Conservation (phyloP, 108 stramenopile genomes). For the Aurantiochytrium sp. region DNA sequence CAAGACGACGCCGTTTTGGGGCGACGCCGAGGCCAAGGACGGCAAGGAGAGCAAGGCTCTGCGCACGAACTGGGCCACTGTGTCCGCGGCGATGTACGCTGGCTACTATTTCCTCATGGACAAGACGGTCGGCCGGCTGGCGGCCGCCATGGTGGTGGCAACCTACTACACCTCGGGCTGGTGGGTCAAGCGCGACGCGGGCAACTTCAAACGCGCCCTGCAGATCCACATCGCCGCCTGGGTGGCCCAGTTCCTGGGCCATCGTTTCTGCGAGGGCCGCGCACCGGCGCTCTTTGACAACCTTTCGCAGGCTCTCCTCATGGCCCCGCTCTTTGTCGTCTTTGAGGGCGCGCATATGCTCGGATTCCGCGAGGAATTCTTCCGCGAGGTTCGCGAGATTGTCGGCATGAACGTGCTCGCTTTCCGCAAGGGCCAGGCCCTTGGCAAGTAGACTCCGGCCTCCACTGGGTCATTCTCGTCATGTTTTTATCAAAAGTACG, state of each 20-base stretch:
- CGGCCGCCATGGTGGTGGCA: background rate
- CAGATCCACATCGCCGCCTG: background rate
- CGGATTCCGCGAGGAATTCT: background rate
- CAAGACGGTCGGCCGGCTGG: background rate
- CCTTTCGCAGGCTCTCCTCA: slow-evolving; percentile 2
- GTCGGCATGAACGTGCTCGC: background rate
- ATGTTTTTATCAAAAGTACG: no score
- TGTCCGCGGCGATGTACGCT: background rate
- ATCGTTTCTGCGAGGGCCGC: slow-evolving; percentile 16
- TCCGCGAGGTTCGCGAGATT: background rate
- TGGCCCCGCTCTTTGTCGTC: slow-evolving; percentile 32
- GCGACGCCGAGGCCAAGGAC: background rate
- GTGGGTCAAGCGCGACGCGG: background rate
- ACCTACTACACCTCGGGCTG: background rate
- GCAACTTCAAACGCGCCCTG: background rate
- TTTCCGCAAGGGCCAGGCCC: background rate
- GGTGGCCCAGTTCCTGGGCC: slow-evolving; percentile 31
- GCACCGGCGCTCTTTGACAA: slow-evolving; percentile 25
- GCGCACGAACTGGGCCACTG: background rate
- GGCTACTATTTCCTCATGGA: background rate
- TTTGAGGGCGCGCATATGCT: background rate
- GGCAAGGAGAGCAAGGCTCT: background rate
- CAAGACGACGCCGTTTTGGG: background rate
- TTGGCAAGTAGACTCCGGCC: no score
- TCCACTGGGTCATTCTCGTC: no score